Conservation (phyloP, 2,329 filamentous ascomycete species). For the Dactylellina haptotyla region DNA sequence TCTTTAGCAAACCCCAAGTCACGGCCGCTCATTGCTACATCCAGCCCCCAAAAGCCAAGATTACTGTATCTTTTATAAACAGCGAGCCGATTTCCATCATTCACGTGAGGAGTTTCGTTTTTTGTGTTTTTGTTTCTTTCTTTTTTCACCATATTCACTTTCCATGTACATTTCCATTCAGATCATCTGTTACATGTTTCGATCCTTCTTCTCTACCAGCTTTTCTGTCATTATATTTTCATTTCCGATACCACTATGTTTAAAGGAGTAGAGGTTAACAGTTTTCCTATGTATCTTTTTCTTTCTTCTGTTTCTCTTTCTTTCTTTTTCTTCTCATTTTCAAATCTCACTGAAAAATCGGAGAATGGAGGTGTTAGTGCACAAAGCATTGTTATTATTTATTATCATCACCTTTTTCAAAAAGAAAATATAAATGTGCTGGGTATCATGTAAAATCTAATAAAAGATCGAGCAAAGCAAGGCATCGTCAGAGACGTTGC, state of each 20-base stretch:
- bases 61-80: background rate
- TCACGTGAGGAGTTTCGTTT: conserved; percentile 1
- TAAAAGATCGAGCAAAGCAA: background rate
- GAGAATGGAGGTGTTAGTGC: no score
- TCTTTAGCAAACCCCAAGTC: background rate
- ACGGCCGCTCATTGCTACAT: background rate
- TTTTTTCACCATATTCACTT: background rate
- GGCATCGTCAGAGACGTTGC: no score
- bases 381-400: conserved; percentile 10
- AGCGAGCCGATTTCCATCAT: background rate
- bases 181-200: background rate
- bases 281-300: background rate
- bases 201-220: background rate
- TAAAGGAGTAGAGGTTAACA: conserved; percentile 39
- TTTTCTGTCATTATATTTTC: conserved; percentile 3
- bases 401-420: conserved; percentile 1
- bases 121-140: background rate
- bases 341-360: no score
- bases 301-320: conserved; percentile 5
- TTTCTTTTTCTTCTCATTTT: conserved; percentile 9
- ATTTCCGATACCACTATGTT: conserved; percentile 28
- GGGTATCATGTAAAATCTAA: conserved; percentile 29
- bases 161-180: background rate
- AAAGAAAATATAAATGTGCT: conserved; percentile 15
- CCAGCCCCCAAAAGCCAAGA: background rate